phyloP scores from a whole-genome alignment of 139 green algal genomes.

The Mesotaenium endlicherianum region DNA sequence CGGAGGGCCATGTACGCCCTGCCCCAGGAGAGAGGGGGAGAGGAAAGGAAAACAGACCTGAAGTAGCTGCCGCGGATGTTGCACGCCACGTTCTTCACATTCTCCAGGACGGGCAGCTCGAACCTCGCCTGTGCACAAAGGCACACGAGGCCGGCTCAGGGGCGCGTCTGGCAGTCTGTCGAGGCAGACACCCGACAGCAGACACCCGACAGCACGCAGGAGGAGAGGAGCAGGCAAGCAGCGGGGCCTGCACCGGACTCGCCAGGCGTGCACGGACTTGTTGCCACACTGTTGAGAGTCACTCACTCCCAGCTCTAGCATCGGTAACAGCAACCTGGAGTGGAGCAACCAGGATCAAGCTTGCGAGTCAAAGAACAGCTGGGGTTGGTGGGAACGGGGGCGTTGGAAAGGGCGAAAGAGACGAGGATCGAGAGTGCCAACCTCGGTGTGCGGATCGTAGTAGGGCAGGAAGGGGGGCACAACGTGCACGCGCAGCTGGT shows the following conservation, averaged over 20 bases:
- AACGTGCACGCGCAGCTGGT: conserved; percentile 40
- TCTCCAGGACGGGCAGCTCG: conserved; percentile 24
- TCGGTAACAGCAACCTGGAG: neutral
- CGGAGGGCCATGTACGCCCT: neutral
- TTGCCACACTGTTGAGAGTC: neutral
- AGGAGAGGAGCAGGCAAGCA: neutral
- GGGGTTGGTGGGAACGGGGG: too few relatives aligned
- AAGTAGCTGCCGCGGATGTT: conserved; percentile 34
- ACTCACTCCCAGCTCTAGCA: neutral
- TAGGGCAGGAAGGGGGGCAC: conserved; percentile 50
- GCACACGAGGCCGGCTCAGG: neutral
- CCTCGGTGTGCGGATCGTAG: conserved; percentile 20
- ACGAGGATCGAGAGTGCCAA: neutral
- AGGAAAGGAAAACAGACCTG: conserved; percentile 17
- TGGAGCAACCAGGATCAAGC: neutral
- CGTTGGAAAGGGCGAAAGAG: neutral
- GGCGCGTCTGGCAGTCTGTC: neutral
- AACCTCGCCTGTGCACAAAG: neutral
- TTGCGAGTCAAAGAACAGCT: too few relatives aligned
- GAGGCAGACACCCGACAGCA: neutral
- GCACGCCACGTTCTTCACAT: conserved; percentile 38
- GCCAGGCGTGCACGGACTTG: neutral
- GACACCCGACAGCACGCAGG: neutral
- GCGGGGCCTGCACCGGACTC: neutral
- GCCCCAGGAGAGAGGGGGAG: neutral